Evolutionary conservation across 2,329 filamentous ascomycete species (phyloP).

Genomic region (Microsporum audouinii): DNA sequence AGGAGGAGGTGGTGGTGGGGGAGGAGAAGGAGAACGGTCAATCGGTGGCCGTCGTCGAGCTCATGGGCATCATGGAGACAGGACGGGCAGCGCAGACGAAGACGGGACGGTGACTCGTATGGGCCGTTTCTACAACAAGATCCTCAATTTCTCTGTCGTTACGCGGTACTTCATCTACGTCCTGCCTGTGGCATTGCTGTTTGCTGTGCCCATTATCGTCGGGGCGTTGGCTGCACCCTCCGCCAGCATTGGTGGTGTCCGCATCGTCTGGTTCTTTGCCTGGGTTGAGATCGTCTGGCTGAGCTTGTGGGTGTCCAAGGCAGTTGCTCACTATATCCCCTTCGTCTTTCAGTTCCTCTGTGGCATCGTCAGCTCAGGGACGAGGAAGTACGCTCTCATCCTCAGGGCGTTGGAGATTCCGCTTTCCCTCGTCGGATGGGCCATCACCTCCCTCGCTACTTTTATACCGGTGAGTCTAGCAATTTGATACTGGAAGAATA

Average conservation of each 20-base stretch:
- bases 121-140: slow-evolving; percentile 49
- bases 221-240: slow-evolving; percentile 41
- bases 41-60: slow-evolving; percentile 26
- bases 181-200: slow-evolving; percentile 44
- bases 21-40: neutral
- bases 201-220: slow-evolving; percentile 53
- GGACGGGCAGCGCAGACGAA: slow-evolving; percentile 32
- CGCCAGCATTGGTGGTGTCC: slow-evolving; percentile 44
- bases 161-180: slow-evolving; percentile 55
- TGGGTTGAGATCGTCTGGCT: slow-evolving; percentile 57
- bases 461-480: slow-evolving; percentile 41
- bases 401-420: slow-evolving; percentile 49
- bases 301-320: slow-evolving; percentile 51
- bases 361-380: slow-evolving; percentile 53
- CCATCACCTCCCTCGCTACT: slow-evolving; percentile 47
- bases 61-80: slow-evolving; percentile 18
- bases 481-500: neutral
- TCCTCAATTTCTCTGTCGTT: slow-evolving; percentile 51
- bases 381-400: slow-evolving; percentile 52
- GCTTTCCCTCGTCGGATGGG: slow-evolving; percentile 50
- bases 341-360: slow-evolving; percentile 49
- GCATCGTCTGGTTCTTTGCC: slow-evolving; percentile 50
- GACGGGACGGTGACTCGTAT: slow-evolving; percentile 48
- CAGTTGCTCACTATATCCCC: slow-evolving; percentile 48
- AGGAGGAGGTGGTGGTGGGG: slow-evolving; percentile 13